These are phyloP conservation scores for Chrysoporthe cubensis DNA, from an alignment of 2,329 filamentous ascomycete genomes.

Conservation along the genomic window DNA sequence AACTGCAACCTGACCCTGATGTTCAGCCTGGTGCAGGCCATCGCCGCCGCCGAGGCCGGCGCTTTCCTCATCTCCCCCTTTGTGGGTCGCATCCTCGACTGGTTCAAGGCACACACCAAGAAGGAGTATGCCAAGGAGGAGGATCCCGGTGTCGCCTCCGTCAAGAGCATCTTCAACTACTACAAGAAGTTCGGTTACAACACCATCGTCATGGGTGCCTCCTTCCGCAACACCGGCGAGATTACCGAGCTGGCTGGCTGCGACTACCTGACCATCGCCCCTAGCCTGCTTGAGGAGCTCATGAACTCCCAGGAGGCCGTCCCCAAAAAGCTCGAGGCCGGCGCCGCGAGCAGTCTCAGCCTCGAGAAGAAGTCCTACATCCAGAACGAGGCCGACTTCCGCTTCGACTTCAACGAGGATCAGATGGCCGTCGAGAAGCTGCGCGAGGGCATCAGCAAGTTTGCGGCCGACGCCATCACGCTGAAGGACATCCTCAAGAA, in stretches of 20 bases:
- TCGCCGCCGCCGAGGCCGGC: constrained; percentile 91
- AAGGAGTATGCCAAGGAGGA: constrained; percentile 88
- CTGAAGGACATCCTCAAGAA: constrained; percentile 89
- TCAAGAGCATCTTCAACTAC: constrained; percentile 98
- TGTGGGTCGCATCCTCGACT: constrained; percentile 98
- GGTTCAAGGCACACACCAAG: constrained; percentile 96
- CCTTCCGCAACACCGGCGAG: constrained; percentile 94
- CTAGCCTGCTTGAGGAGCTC: constrained; percentile 91
- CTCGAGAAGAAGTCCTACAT: constrained; percentile 92
- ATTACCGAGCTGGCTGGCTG: constrained; percentile 98
- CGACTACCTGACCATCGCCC: constrained; percentile 98
- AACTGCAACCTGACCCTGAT: constrained; percentile 99
- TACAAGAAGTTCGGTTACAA: constrained; percentile 99
- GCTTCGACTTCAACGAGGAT: constrained; percentile 99
- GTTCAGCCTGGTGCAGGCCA: constrained; percentile 95
- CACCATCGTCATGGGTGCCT: constrained; percentile 99
- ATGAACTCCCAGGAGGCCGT: constrained; percentile 81
- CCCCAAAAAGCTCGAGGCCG: constrained; percentile 88
- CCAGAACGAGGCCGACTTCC: constrained; percentile 86
- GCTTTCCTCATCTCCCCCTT: constrained; percentile 99
- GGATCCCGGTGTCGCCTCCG: constrained; percentile 94
- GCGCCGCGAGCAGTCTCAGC: constrained; percentile 67
- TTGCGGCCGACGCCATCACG: constrained; percentile 91
- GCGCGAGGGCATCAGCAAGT: constrained; percentile 98
- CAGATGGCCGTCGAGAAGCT: constrained; percentile 99